A percentile compares a stretch with the other conserved stretches of the same genome.
Evolutionary conservation across 1,284 basidiomycete genomes (phyloP).

Genomic region (Austroboletus olivaceoglutinosus): DNA sequence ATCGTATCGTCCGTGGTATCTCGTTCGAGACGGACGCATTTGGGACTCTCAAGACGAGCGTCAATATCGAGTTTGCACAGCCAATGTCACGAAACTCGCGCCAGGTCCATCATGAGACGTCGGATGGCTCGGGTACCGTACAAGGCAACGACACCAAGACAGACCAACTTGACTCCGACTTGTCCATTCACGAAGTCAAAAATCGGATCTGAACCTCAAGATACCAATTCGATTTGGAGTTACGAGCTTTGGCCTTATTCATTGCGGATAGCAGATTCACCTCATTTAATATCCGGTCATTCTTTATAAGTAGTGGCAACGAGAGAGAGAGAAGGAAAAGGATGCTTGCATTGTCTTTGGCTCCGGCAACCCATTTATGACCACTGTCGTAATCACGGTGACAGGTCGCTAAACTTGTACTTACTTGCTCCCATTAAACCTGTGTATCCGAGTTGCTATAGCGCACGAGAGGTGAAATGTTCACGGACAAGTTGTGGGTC

Average conservation of each 20-base stretch:
- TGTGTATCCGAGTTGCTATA: neutral
- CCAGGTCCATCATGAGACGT: neutral
- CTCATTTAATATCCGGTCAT: neutral
- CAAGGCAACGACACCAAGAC: neutral
- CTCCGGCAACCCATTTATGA: neutral
- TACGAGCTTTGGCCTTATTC: neutral
- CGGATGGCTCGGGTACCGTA: neutral
- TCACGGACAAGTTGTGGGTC: no score
- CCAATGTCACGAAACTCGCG: neutral
- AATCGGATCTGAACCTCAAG: neutral
- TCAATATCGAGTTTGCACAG: neutral
- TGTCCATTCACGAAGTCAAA: neutral
- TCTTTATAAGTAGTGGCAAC: neutral
- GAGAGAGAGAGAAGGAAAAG: neutral
- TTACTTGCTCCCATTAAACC: no score
- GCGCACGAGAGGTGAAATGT: no score
- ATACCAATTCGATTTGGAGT: neutral
- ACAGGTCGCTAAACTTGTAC: neutral
- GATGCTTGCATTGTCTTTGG: neutral
- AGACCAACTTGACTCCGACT: neutral
- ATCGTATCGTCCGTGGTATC: slow-evolving; percentile 20
- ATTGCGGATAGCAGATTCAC: neutral
- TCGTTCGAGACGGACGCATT: slow-evolving; percentile 14
- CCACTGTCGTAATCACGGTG: neutral
- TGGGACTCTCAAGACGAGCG: neutral